These are phyloP conservation scores for Colletotrichum filicis DNA, from an alignment of 2,329 filamentous ascomycete species.

Conservation along the genomic window DNA sequence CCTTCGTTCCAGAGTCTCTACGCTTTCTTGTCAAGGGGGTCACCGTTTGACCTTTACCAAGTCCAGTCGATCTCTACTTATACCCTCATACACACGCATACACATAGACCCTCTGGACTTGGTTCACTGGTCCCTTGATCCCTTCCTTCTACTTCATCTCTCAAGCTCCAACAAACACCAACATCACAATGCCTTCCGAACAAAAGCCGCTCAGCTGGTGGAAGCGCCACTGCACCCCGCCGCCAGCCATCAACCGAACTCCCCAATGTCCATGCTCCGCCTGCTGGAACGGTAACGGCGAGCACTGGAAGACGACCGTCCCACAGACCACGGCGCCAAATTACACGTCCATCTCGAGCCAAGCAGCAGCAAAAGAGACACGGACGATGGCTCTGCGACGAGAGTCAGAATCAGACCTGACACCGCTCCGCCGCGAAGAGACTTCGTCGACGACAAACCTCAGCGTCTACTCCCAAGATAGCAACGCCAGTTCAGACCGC, in stretches of 20 bases:
- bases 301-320: conserved; percentile 32
- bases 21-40: conserved; percentile 1
- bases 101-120: conserved; percentile 9
- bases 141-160: conserved; percentile 3
- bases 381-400: conserved; percentile 12
- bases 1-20: conserved; percentile 1
- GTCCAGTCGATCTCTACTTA: conserved; percentile 26
- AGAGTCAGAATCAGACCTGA: conserved; percentile 27
- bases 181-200: conserved; percentile 23
- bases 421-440: conserved; percentile 25
- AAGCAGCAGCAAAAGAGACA: not conserved
- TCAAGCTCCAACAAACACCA: not conserved
- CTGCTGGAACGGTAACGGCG: conserved; percentile 41
- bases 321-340: not conserved
- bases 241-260: conserved; percentile 47
- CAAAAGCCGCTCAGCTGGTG: conserved; percentile 48
- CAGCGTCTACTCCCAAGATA: conserved; percentile 24
- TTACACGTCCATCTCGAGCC: not conserved
- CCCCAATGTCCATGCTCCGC: conserved; percentile 49
- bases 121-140: conserved; percentile 9
- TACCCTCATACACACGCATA: not conserved
- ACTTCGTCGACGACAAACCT: conserved; percentile 20
- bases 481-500: conserved; percentile 16
- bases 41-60: conserved; percentile 9
- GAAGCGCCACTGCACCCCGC: conserved; percentile 52